Evolutionary conservation across 1,139 yeast species (phyloP).

Genomic region (Candida dubliniensis): DNA sequence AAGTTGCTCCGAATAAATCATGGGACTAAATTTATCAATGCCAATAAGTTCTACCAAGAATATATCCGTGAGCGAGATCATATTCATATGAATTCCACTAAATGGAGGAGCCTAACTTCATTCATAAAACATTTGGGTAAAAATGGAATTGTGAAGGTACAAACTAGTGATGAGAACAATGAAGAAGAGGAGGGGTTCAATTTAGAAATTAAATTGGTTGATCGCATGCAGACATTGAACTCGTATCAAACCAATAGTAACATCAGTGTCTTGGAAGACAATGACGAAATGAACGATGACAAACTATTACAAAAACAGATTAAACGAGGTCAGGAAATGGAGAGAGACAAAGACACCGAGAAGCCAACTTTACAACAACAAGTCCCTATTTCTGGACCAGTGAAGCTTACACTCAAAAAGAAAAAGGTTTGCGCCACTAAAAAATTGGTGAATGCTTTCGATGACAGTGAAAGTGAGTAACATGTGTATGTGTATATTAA

Average conservation of each 20-base stretch:
- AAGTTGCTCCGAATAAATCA: conserved; percentile 62
- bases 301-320: conserved; percentile 9
- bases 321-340: conserved; percentile 7
- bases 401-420: conserved; percentile 9
- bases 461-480: background rate
- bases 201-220: conserved; percentile 34
- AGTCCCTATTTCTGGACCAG: conserved; percentile 6
- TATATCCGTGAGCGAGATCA: conserved; percentile 73
- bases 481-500: background rate
- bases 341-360: conserved; percentile 3
- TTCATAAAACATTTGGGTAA: conserved; percentile 67
- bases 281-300: conserved; percentile 3
- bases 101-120: conserved; percentile 69
- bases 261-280: background rate
- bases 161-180: conserved; percentile 40
- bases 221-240: conserved; percentile 16
- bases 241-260: background rate
- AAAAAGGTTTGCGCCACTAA: background rate
- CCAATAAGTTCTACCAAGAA: conserved; percentile 88
- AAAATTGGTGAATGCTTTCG: conserved; percentile 2
- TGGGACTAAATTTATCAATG: conserved; percentile 78
- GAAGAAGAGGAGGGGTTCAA: conserved; percentile 48
- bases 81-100: conserved; percentile 87
- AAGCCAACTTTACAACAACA: background rate
- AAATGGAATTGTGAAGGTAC: conserved; percentile 59